Evolutionary conservation across 306 rosid genomes (phyloP).

Genomic region (Elaeagnus macrophylla): DNA sequence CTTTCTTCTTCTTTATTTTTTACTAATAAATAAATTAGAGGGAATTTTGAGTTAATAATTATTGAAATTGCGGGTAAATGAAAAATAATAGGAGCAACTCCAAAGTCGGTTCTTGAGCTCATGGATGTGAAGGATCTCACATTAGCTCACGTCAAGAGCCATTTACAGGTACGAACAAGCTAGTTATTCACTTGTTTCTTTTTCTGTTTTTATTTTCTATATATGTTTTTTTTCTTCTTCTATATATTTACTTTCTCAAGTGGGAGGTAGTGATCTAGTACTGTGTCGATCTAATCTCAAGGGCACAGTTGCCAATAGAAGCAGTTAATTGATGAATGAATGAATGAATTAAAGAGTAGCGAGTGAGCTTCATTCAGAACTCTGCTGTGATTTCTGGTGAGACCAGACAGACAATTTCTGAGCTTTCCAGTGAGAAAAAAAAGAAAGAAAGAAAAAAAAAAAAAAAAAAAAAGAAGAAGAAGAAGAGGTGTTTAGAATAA

Average conservation of each 20-base stretch:
- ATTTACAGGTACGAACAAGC: constrained; percentile 58
- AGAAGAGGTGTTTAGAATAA: background rate
- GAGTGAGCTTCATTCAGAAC: constrained; percentile 13
- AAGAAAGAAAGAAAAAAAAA: background rate
- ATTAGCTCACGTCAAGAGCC: constrained; percentile 94
- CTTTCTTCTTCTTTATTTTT: background rate
- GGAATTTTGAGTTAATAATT: background rate
- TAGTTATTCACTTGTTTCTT: background rate
- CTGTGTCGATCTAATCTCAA: background rate
- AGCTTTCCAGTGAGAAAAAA: constrained; percentile 4
- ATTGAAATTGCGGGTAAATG: constrained; percentile 20
- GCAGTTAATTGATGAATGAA: constrained; percentile 19
- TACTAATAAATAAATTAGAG: background rate
- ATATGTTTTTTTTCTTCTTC: constrained; percentile 4
- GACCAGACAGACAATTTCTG: constrained; percentile 35
- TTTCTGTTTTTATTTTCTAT: background rate
- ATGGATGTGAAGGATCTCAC: constrained; percentile 99
- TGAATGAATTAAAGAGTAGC: constrained; percentile 25
- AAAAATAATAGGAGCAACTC: constrained; percentile 61
- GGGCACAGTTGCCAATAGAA: constrained; percentile 46
- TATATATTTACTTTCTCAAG: constrained; percentile 11
- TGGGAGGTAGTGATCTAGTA: constrained; percentile 13
- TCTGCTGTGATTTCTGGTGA: constrained; percentile 35
- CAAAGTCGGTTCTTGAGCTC: constrained; percentile 91
- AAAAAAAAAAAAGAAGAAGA: background rate